Evolutionary conservation across 805 yeast species (phyloP), one percentile per base, ranked within the genome.

Genomic region (Nakazawaea wickerhamii): DNA sequence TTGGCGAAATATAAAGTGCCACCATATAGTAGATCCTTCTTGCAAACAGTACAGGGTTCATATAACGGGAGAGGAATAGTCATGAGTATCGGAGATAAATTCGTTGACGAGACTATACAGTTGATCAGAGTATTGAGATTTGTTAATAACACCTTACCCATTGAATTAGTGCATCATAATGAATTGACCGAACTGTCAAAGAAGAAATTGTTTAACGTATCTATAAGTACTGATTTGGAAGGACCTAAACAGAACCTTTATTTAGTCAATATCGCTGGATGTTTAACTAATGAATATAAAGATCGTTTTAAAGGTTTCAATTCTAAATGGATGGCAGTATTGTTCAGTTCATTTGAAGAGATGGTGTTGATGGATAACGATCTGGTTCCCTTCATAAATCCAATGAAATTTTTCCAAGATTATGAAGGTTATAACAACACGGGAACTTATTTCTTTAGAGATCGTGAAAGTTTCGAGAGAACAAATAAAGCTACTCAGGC

Each of bases 311-410:
- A 41, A 26, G 50, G 55, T 15, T 61, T 58, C 54, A 59, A 63
- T 22, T 60, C 56, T 58, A 81, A 80, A 54, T 67, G 81, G 55
- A 52, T 79, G 27, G 84, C 86, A 1, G 64, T 73, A 18, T 47
- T 77, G 22, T 80, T 81, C 57, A 79, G 70, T 46, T 71, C 81
- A 2, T 77, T 73, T 53, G 78, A 74, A 49, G 81, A 77, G 43
- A 68, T 67, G 58, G 64, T 77, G 25, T 55, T 77, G 50, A 51
- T 77, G 46, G 82, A 77, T 57, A 74, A 81, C 3, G 81, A 76
- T 53, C 58, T 73, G 1, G 65, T 72, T 30, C 68, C 65, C 11
- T 50, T 70, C 33, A 48, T 64, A 14, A 63, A 70, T 3, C 53
- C 62, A 10, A 49, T 51, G n/a, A 46, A 58, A 5, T 72, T 71